phyloP scores from a whole-genome alignment of 140 eudicot species.

The Ambrosia hybrid region DNA sequence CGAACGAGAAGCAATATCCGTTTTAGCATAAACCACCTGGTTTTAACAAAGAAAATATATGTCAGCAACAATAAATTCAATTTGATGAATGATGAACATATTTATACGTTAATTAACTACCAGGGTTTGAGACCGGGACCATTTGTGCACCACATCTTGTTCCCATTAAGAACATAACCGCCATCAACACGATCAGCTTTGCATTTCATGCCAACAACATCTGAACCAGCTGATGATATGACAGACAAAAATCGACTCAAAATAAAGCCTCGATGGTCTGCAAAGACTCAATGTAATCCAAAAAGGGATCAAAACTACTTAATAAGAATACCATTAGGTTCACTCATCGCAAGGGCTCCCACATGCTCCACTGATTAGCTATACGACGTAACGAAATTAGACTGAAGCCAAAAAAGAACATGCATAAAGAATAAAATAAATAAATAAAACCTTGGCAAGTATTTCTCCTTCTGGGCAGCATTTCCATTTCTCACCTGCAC shows the following conservation, averaged over 20 bases:
- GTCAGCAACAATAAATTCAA: neutral
- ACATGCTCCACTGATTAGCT: slow-evolving; percentile 97
- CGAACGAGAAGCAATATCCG: slow-evolving; percentile 69
- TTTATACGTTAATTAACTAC: slow-evolving; percentile 30
- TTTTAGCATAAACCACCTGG: slow-evolving; percentile 96
- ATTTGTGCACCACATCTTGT: slow-evolving; percentile 99
- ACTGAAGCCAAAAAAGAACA: neutral
- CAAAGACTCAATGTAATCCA: slow-evolving; percentile 1
- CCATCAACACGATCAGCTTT: slow-evolving; percentile 94
- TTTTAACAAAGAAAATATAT: slow-evolving; percentile 15
- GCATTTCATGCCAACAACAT: slow-evolving; percentile 98
- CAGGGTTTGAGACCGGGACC: slow-evolving; percentile 92
- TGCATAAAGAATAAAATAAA: neutral
- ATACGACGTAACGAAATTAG: slow-evolving; percentile 20
- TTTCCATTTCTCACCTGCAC: slow-evolving; percentile 90
- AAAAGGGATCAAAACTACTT: neutral
- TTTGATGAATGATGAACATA: neutral
- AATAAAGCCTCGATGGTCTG: slow-evolving; percentile 1
- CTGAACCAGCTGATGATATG: slow-evolving; percentile 79
- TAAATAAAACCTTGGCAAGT: slow-evolving; percentile 73
- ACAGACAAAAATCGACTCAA: slow-evolving; percentile 12
- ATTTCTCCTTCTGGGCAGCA: slow-evolving; percentile 84
- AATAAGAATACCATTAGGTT: slow-evolving; percentile 70
- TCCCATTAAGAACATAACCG: slow-evolving; percentile 86
- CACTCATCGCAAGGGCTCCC: slow-evolving; percentile 99